phyloP scores from a whole-genome alignment of 257 asterid genomes.

The Thymus mandschuricus region DNA sequence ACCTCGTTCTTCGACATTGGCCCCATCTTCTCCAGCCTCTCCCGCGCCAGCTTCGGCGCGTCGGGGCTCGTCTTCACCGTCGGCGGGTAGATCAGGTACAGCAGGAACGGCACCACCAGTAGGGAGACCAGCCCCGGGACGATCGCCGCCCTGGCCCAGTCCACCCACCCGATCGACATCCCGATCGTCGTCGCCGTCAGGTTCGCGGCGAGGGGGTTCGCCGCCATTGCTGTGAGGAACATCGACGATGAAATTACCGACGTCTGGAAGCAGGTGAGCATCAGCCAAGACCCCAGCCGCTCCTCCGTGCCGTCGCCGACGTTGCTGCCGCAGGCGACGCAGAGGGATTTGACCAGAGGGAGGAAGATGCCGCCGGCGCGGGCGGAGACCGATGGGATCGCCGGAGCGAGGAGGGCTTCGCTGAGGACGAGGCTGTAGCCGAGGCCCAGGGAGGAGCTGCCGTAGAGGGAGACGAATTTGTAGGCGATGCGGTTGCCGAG shows the following conservation, averaged over 20 bases:
- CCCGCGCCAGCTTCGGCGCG: slow-evolving; percentile 90
- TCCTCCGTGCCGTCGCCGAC: slow-evolving; percentile 85
- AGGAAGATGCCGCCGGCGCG: slow-evolving; percentile 92
- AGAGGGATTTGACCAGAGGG: slow-evolving; percentile 83
- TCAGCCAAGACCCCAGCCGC: slow-evolving; percentile 85
- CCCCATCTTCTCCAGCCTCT: slow-evolving; percentile 87
- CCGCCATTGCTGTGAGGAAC: slow-evolving; percentile 98
- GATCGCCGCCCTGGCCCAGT: slow-evolving; percentile 97
- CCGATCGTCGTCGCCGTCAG: slow-evolving; percentile 68
- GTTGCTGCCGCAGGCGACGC: slow-evolving; percentile 90
- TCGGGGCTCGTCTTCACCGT: slow-evolving; percentile 84
- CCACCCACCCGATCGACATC: slow-evolving; percentile 86
- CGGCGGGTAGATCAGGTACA: slow-evolving; percentile 82
- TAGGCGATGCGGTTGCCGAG: slow-evolving; percentile 86
- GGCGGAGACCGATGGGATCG: slow-evolving; percentile 89
- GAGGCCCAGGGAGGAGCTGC: slow-evolving; percentile 76
- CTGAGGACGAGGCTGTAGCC: slow-evolving; percentile 92
- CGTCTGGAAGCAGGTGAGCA: slow-evolving; percentile 91
- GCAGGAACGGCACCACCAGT: slow-evolving; percentile 74
- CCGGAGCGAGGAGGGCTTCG: slow-evolving; percentile 91
- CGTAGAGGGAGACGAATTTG: slow-evolving; percentile 79
- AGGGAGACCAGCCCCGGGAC: slow-evolving; percentile 84
- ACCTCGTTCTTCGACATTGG: slow-evolving; percentile 91
- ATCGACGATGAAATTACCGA: slow-evolving; percentile 87
- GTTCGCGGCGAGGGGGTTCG: slow-evolving; percentile 88